A percentile compares a stretch with the other conserved stretches of the same genome.
Conservation (phyloP, 2,329 filamentous ascomycete genomes). For the Paecilomyces dactylethromorphus region DNA sequence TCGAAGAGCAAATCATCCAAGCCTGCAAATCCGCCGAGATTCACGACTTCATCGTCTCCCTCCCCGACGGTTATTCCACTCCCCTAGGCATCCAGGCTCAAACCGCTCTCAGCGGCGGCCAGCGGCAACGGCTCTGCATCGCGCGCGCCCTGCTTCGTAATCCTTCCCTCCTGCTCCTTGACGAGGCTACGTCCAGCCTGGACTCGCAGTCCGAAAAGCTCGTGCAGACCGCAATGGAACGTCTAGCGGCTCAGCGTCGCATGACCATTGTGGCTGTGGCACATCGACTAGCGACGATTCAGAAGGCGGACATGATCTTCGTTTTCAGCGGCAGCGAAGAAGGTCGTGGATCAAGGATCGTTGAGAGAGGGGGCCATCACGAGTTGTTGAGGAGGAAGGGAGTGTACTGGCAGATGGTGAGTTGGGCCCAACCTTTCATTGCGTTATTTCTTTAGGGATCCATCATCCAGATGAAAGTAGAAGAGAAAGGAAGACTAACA, state of each 20-base stretch:
- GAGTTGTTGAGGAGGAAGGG: conserved; percentile 48
- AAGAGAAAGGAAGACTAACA: not conserved
- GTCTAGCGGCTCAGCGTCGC: conserved; percentile 48
- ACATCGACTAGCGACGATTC: conserved; percentile 69
- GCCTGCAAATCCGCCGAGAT: conserved; percentile 48
- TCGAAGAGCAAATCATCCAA: conserved; percentile 36
- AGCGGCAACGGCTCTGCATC: conserved; percentile 51
- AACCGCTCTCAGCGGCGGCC: conserved; percentile 46
- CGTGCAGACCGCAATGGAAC: conserved; percentile 64
- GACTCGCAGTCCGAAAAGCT: conserved; percentile 62
- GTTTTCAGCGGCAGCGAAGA: conserved; percentile 59
- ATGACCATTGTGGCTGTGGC: conserved; percentile 68
- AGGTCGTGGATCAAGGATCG: conserved; percentile 36
- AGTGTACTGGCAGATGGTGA: conserved; percentile 50
- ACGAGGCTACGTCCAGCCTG: conserved; percentile 55
- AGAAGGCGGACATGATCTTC: conserved; percentile 73
- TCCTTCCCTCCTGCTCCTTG: conserved; percentile 49
- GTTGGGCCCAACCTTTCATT: conserved; percentile 38
- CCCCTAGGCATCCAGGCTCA: conserved; percentile 44
- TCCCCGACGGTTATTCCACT: conserved; percentile 47
- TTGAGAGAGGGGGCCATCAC: conserved; percentile 54
- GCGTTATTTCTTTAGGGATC: not conserved
- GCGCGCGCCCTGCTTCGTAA: conserved; percentile 49
- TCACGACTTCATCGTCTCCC: conserved; percentile 46
- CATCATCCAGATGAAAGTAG: conserved; percentile 1